Conservation (phyloP, 768 basidiomycete genomes). For the Phanerochaete carnosa region DNA sequence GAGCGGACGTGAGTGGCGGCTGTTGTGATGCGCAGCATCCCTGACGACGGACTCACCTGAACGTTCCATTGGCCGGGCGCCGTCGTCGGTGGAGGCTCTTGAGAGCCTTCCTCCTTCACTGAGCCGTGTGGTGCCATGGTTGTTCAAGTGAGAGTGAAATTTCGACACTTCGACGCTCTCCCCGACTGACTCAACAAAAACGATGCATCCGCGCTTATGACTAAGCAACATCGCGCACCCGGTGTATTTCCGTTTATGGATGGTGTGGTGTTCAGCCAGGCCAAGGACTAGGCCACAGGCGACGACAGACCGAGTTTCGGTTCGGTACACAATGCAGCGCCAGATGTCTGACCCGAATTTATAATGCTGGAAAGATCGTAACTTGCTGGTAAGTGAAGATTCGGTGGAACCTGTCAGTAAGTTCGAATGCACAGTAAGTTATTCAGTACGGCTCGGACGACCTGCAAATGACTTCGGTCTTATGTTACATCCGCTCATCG, state of each 20-base stretch:
- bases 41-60: constrained; percentile 47
- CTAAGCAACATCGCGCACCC: background rate
- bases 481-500: too few relatives aligned
- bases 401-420: too few relatives aligned
- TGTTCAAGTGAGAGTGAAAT: constrained; percentile 1
- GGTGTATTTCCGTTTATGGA: background rate
- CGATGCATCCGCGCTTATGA: background rate
- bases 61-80: constrained; percentile 75
- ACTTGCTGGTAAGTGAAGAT: too few relatives aligned
- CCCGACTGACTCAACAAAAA: background rate
- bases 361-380: too few relatives aligned
- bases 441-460: too few relatives aligned
- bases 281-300: background rate
- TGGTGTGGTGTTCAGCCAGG: background rate
- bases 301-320: too few relatives aligned
- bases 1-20: constrained; percentile 17
- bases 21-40: constrained; percentile 17
- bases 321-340: too few relatives aligned
- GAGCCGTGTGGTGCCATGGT: constrained; percentile 25
- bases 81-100: constrained; percentile 59
- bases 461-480: too few relatives aligned
- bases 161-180: background rate
- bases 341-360: too few relatives aligned
- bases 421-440: too few relatives aligned
- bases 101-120: constrained; percentile 34